Evolutionary conservation across 495 filamentous ascomycete species (phyloP), one percentile per base, ranked within the genome.

Genomic region (Penicillium ucsense): DNA sequence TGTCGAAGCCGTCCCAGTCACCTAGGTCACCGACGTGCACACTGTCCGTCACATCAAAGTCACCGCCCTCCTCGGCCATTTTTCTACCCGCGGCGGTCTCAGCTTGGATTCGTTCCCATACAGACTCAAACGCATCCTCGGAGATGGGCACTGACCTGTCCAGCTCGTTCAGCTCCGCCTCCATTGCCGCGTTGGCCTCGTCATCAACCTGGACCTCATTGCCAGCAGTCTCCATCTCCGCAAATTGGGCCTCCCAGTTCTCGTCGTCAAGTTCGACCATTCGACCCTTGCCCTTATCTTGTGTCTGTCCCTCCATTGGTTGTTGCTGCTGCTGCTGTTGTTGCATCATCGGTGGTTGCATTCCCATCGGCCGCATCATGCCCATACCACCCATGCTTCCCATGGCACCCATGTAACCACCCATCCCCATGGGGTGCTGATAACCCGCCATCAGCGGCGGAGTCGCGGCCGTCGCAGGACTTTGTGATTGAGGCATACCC

Each of bases 231-330:
- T 92, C 89, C 63, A 97, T 82, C 68, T 91, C 79, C 38, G 84
- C 82, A 60, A 99, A 99, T 60, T 97, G 89, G 50, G 85, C 84
- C 68, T 97, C 92, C 92, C 94, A 99, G 48, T 92, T 83, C 55
- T 82, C 75, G 49, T 97, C 89, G 58, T 95, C 88, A 29, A 97
- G 77, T 70, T 97, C 94, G 4, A 95, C 80, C 70, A 98, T 83
- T 54, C 89, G 82, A 4, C 78, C 85, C 65, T 95, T 96, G 33
- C 89, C 90, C 67, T 97, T 96, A 38, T 72, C 84, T 52, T 80
- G 57, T 52, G 70, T 53, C 53, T 64, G 53, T 56, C 68, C 52
- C 39, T 70, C 64, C 63, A 65, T 57, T 71, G 75, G 67, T 39
- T 76, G 73, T 41, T 77, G 20, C 20, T 1, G 20, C 20, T 20